Evolutionary conservation across 2,329 filamentous ascomycete genomes (phyloP).

Genomic region (Arthroderma sp.): DNA sequence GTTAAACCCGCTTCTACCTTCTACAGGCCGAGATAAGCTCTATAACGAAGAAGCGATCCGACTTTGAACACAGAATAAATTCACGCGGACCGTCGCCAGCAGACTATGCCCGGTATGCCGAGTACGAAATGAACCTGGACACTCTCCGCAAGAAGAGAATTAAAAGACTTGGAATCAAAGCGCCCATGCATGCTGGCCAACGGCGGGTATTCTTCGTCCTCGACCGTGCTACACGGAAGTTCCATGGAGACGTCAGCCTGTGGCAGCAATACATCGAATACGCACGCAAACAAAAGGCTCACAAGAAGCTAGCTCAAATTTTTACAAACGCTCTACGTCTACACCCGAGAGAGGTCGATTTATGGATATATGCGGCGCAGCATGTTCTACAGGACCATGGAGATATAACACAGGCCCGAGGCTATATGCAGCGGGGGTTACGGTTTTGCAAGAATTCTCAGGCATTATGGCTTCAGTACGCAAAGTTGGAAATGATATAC

Average conservation of each 20-base stretch:
- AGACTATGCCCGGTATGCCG: conserved; percentile 76
- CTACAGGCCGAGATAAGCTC: conserved; percentile 72
- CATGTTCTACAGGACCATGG: conserved; percentile 64
- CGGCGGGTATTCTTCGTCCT: conserved; percentile 79
- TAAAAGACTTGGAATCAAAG: conserved; percentile 64
- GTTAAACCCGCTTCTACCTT: conserved; percentile 1
- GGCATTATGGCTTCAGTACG: conserved; percentile 78
- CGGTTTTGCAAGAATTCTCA: conserved; percentile 71
- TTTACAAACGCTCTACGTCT: conserved; percentile 62
- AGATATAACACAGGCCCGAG: conserved; percentile 75
- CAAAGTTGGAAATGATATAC: conserved; percentile 85
- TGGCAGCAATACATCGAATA: conserved; percentile 90
- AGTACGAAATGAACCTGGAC: conserved; percentile 57
- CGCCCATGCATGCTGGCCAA: conserved; percentile 59
- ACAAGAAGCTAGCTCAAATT: conserved; percentile 49
- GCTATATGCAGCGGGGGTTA: conserved; percentile 78
- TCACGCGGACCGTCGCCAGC: conserved; percentile 61
- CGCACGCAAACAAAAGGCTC: conserved; percentile 53
- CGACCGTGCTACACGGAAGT: conserved; percentile 71
- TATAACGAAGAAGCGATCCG: conserved; percentile 79
- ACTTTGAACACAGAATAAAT: conserved; percentile 85
- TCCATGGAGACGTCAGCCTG: conserved; percentile 65
- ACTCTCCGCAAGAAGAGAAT: conserved; percentile 69
- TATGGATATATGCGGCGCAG: conserved; percentile 78
- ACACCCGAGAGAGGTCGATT: conserved; percentile 66